Conservation (phyloP, 2,329 filamentous ascomycete genomes). For the Pestalotiopsis sp. region DNA sequence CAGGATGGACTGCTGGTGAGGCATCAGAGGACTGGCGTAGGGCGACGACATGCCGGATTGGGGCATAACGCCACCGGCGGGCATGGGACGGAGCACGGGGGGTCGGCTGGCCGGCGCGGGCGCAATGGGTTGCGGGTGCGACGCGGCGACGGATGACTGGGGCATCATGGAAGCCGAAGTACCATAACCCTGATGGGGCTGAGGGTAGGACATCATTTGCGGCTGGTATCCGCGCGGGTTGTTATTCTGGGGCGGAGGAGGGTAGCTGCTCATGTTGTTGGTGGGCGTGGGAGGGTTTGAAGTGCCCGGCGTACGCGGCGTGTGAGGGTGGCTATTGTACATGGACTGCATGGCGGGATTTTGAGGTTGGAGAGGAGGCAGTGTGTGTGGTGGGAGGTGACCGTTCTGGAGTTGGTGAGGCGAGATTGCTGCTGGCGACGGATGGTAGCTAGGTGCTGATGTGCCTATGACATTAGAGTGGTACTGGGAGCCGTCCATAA, state of each 20-base stretch:
- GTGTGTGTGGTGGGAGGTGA: slow-evolving; percentile 51
- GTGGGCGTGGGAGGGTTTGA: slow-evolving; percentile 62
- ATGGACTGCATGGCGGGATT: slow-evolving; percentile 51
- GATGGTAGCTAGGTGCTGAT: slow-evolving; percentile 48
- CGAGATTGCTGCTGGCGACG: slow-evolving; percentile 52
- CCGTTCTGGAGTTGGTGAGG: slow-evolving; percentile 51
- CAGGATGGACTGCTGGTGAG: slow-evolving; percentile 53
- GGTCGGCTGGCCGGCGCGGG: slow-evolving; percentile 67
- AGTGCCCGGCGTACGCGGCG: slow-evolving; percentile 63
- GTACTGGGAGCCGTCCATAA: slow-evolving; percentile 58
- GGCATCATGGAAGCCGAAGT: slow-evolving; percentile 65
- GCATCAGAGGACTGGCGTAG: slow-evolving; percentile 60
- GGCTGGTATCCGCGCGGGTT: slow-evolving; percentile 50
- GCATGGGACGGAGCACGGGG: slow-evolving; percentile 69
- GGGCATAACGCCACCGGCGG: slow-evolving; percentile 64
- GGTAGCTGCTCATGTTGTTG: slow-evolving; percentile 55
- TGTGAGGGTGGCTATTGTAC: slow-evolving; percentile 63
- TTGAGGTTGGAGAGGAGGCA: slow-evolving; percentile 55
- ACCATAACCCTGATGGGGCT: slow-evolving; percentile 55
- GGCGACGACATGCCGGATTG: slow-evolving; percentile 60
- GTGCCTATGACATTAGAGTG: slow-evolving; percentile 59
- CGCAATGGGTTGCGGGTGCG: slow-evolving; percentile 75
- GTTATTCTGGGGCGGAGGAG: slow-evolving; percentile 46
- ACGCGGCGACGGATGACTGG: slow-evolving; percentile 65
- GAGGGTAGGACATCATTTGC: slow-evolving; percentile 57